phyloP scores from a whole-genome alignment of 1,284 basidiomycete species.

The Pseudozyma sp. region DNA sequence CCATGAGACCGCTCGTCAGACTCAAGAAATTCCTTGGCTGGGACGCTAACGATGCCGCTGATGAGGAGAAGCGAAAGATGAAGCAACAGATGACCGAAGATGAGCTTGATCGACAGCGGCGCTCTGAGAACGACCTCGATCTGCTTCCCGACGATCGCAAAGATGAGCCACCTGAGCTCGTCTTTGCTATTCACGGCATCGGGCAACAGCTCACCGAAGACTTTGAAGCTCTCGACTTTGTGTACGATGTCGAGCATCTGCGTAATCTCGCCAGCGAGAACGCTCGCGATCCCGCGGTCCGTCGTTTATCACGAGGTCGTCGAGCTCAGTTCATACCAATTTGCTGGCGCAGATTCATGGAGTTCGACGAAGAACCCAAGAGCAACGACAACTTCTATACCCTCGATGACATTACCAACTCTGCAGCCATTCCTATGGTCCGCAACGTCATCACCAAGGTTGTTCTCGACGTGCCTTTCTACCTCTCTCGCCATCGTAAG shows the following conservation, averaged over 20 bases:
- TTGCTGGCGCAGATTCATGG: conserved; percentile 73
- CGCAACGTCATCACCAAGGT: conserved; percentile 66
- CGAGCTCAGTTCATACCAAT: conserved; percentile 73
- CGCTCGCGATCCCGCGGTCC: conserved; percentile 44
- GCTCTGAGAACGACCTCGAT: conserved; percentile 20
- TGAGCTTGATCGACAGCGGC: conserved; percentile 35
- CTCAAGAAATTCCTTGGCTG: conserved; percentile 50
- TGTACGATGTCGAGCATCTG: conserved; percentile 61
- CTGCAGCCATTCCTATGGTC: conserved; percentile 53
- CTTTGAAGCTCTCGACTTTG: conserved; percentile 60
- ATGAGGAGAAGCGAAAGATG: conserved; percentile 51
- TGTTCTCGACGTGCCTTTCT: conserved; percentile 72
- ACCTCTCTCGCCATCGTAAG: conserved; percentile 70
- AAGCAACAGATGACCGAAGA: conserved; percentile 58
- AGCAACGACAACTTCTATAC: conserved; percentile 70
- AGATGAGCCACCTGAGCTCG: conserved; percentile 60
- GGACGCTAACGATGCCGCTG: conserved; percentile 43
- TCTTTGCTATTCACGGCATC: conserved; percentile 62
- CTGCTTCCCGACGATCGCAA: conserved; percentile 44
- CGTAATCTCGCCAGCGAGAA: conserved; percentile 48
- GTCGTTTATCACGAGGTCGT: conserved; percentile 55
- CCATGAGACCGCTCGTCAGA: conserved; percentile 36
- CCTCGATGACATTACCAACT: conserved; percentile 67
- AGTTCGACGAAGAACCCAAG: conserved; percentile 61
- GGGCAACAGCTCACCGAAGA: conserved; percentile 62